These are phyloP conservation scores for Mrakiaceae sp. DNA, from an alignment of 1,284 basidiomycete genomes.

Conservation along the genomic window DNA sequence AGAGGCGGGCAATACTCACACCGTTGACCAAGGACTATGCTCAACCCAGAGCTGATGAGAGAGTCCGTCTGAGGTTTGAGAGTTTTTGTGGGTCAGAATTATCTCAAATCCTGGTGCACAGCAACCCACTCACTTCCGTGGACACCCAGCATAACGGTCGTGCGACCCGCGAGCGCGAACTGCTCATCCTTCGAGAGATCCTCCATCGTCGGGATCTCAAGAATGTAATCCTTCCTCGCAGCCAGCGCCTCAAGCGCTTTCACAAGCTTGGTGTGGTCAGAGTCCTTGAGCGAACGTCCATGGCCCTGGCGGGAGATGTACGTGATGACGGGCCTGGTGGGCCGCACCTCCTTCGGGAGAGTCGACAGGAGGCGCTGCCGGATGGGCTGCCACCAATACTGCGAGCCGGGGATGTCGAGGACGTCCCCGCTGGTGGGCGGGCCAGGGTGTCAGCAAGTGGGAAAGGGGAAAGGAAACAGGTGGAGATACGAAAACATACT, in stretches of 20 bases:
- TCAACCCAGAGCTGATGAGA: conserved; percentile 38
- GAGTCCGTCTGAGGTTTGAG: conserved; percentile 28
- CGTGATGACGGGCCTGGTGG: conserved; percentile 47
- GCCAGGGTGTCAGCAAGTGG: too few species aligned
- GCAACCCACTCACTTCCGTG: neutral
- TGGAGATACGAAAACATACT: neutral
- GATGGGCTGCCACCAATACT: conserved; percentile 1
- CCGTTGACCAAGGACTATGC: conserved; percentile 31
- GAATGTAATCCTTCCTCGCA: conserved; percentile 47
- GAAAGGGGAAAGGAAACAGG: neutral
- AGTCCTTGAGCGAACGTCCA: conserved; percentile 46
- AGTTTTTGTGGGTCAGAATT: conserved; percentile 20
- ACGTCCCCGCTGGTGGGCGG: conserved; percentile 12
- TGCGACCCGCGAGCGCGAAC: conserved; percentile 31
- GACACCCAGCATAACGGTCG: conserved; percentile 27
- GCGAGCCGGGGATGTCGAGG: conserved; percentile 20
- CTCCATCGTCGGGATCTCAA: conserved; percentile 39
- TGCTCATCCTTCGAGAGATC: conserved; percentile 34
- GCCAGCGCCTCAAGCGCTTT: conserved; percentile 46
- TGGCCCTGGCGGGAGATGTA: conserved; percentile 59
- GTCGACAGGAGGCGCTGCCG: conserved; percentile 17
- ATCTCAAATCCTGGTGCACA: neutral
- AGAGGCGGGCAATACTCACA: conserved; percentile 11
- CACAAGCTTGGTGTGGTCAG: conserved; percentile 51
- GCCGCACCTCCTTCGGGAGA: conserved; percentile 19